A percentile compares a stretch with the other conserved stretches of the same genome.
phyloP scores from a whole-genome alignment of 192 early-diverging fungal species.

The Pilaira anomala region DNA sequence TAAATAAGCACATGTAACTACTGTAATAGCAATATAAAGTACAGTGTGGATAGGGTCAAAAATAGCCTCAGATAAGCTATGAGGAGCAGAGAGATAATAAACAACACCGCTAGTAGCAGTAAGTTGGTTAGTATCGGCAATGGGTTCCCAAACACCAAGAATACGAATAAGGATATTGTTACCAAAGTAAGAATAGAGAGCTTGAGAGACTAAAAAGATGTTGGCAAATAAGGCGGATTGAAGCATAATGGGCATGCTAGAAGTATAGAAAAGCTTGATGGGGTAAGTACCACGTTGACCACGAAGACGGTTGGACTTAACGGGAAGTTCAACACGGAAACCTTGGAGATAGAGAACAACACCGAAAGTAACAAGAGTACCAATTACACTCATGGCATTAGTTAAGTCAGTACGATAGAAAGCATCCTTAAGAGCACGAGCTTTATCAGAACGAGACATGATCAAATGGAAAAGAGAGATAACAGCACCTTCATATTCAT shows the following conservation, averaged over 20 bases:
- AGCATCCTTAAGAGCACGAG: slow-evolving; percentile 94
- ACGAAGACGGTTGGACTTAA: slow-evolving; percentile 92
- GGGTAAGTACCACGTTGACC: slow-evolving; percentile 97
- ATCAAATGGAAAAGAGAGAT: slow-evolving; percentile 93
- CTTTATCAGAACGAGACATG: slow-evolving; percentile 93
- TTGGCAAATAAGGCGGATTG: slow-evolving; percentile 96
- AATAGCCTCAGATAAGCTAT: slow-evolving; percentile 73
- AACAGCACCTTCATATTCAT: slow-evolving; percentile 98
- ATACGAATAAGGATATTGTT: slow-evolving; percentile 91
- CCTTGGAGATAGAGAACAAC: slow-evolving; percentile 95
- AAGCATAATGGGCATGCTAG: slow-evolving; percentile 99
- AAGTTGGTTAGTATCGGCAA: slow-evolving; percentile 89
- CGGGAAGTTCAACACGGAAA: slow-evolving; percentile 98
- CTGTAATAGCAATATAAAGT: slow-evolving; percentile 90
- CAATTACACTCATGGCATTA: slow-evolving; percentile 86
- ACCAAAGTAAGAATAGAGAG: slow-evolving; percentile 94
- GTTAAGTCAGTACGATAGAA: slow-evolving; percentile 87
- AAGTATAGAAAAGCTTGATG: slow-evolving; percentile 99
- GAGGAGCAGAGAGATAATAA: slow-evolving; percentile 96
- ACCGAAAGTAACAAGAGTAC: slow-evolving; percentile 81
- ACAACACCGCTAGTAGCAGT: slow-evolving; percentile 90
- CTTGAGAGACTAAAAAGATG: slow-evolving; percentile 96
- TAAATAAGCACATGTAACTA: slow-evolving; percentile 90
- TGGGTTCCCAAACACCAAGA: slow-evolving; percentile 95
- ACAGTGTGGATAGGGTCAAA: slow-evolving; percentile 93